Evolutionary conservation across 2,329 filamentous ascomycete genomes (phyloP).

Genomic region (Westerdykella sp.): DNA sequence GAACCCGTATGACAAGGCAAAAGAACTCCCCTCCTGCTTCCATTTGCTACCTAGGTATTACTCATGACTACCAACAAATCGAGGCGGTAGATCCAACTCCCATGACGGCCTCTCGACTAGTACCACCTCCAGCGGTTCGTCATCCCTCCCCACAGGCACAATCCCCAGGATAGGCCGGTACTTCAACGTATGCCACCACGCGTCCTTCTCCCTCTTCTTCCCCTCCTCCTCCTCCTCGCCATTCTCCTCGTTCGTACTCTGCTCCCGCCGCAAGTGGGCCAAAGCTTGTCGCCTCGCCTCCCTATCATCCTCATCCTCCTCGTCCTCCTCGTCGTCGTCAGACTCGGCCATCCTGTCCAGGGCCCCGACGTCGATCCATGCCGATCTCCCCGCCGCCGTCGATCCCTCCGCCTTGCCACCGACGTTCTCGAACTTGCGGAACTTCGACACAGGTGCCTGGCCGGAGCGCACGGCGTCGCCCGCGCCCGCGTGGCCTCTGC

Average conservation of each 20-base stretch:
- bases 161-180: constrained; percentile 88
- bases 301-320: constrained; percentile 26
- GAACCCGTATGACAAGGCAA: neutral
- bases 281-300: constrained; percentile 14
- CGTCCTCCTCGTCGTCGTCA: constrained; percentile 33
- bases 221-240: constrained; percentile 11
- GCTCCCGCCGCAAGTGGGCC: constrained; percentile 19
- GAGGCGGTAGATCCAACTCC: constrained; percentile 70
- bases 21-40: neutral
- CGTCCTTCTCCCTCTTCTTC: constrained; percentile 15
- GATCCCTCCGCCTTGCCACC: constrained; percentile 33
- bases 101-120: constrained; percentile 81
- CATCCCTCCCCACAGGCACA: constrained; percentile 45
- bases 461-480: constrained; percentile 48
- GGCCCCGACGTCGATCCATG: constrained; percentile 26
- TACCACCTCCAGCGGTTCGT: constrained; percentile 66
- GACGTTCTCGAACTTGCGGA: constrained; percentile 42
- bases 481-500: constrained; percentile 28
- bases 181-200: constrained; percentile 79
- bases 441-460: constrained; percentile 42
- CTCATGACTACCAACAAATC: constrained; percentile 45
- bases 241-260: constrained; percentile 9
- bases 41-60: neutral
- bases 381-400: constrained; percentile 6
- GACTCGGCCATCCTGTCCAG: constrained; percentile 14